Evolutionary conservation across 768 basidiomycete genomes (phyloP).

Genomic region (Pisolithus marmoratus): DNA sequence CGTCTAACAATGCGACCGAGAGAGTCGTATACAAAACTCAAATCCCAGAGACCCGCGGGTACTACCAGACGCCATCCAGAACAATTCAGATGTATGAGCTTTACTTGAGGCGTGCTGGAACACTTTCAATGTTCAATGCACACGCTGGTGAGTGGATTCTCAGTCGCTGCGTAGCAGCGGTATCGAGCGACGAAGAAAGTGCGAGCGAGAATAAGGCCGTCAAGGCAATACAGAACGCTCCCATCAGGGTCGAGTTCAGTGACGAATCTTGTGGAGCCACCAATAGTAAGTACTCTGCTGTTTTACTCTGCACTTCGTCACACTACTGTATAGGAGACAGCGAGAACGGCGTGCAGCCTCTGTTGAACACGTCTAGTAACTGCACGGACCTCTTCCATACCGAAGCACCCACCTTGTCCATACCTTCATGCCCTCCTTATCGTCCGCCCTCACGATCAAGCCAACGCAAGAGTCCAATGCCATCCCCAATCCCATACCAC

Average conservation of each 20-base stretch:
- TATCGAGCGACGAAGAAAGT: slow-evolving; percentile 47
- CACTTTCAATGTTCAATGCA: too few relatives aligned
- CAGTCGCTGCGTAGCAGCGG: too few relatives aligned
- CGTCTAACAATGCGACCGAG: too few relatives aligned
- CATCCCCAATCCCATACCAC: slow-evolving; percentile 35
- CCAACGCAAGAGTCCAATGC: slow-evolving; percentile 48
- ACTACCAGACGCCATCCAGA: too few relatives aligned
- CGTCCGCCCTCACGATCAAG: slow-evolving; percentile 69
- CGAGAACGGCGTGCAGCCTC: slow-evolving; percentile 47
- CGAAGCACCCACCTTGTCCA: slow-evolving; percentile 36
- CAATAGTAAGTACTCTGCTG: slow-evolving; percentile 19
- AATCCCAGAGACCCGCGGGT: too few relatives aligned
- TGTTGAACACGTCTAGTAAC: slow-evolving; percentile 42
- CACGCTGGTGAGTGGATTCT: too few relatives aligned
- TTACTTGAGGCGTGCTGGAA: too few relatives aligned
- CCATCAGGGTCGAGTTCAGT: slow-evolving; percentile 41
- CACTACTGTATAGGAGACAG: slow-evolving; percentile 24
- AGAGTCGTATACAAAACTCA: too few relatives aligned
- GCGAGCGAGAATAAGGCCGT: slow-evolving; percentile 62
- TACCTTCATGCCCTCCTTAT: slow-evolving; percentile 48
- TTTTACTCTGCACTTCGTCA: slow-evolving; percentile 6
- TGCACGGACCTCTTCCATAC: slow-evolving; percentile 62
- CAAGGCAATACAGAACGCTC: slow-evolving; percentile 52
- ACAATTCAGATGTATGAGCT: too few relatives aligned
- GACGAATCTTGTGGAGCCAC: slow-evolving; percentile 42